Evolutionary conservation across 1,139 yeast genomes (phyloP).

Genomic region (Spathaspora sp.): DNA sequence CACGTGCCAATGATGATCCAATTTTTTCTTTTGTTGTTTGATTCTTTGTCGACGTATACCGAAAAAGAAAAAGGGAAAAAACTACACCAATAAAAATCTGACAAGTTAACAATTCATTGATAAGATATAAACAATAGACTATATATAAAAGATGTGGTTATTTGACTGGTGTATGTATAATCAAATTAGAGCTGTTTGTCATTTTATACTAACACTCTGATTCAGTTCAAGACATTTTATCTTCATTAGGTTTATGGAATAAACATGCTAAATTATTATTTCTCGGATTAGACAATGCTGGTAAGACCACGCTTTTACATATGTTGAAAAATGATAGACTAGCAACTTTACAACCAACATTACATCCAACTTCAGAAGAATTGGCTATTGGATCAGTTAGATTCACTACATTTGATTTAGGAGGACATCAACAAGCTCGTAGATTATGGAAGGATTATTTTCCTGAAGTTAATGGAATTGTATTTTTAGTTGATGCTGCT

Average conservation of each 20-base stretch:
- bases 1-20: too few species aligned
- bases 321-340: constrained; percentile 97
- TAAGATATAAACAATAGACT: neutral
- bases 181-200: neutral
- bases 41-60: neutral
- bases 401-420: constrained; percentile 96
- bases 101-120: too few species aligned
- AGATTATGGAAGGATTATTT: constrained; percentile 99
- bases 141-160: constrained; percentile 31
- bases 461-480: constrained; percentile 98
- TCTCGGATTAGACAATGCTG: constrained; percentile 97
- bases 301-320: constrained; percentile 94
- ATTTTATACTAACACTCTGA: constrained; percentile 19
- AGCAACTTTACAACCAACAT: constrained; percentile 96
- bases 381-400: constrained; percentile 94
- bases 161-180: constrained; percentile 45
- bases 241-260: constrained; percentile 94
- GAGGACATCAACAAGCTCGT: constrained; percentile 98
- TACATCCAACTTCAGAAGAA: constrained; percentile 98
- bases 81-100: neutral
- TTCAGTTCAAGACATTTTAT: constrained; percentile 83
- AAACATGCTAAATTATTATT: constrained; percentile 95
- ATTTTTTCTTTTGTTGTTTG: too few species aligned
- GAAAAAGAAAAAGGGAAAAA: too few species aligned
- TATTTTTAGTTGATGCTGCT: constrained; percentile 94